A percentile compares a stretch with the other conserved stretches of the same genome.
These are phyloP conservation scores for Suillus subaureus DNA, from an alignment of 768 basidiomycete species.

Conservation along the genomic window DNA sequence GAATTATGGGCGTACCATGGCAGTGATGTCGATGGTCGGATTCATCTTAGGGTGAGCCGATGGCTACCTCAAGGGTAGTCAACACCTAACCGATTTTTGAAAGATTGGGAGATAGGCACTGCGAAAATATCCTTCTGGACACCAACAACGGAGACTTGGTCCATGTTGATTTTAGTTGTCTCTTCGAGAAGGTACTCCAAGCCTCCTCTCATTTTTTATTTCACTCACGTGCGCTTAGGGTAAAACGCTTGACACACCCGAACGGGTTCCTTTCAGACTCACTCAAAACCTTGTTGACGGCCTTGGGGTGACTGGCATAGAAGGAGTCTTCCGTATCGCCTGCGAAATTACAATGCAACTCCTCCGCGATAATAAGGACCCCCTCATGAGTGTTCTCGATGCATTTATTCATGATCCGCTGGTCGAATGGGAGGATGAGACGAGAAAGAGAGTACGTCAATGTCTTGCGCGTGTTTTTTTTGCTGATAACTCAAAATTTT, in stretches of 20 bases:
- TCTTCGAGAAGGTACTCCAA: conserved; percentile 84
- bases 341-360: conserved; percentile 90
- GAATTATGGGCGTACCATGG: conserved; percentile 84
- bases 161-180: conserved; percentile 97
- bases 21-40: conserved; percentile 99
- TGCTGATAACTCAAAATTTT: conserved; percentile 3
- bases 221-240: conserved; percentile 45
- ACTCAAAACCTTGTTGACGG: conserved; percentile 94
- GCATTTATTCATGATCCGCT: conserved; percentile 97
- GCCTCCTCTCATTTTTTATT: background rate
- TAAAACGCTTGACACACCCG: conserved; percentile 83
- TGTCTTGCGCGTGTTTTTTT: background rate
- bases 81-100: background rate
- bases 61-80: background rate
- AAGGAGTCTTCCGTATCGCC: conserved; percentile 90
- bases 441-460: conserved; percentile 56
- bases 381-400: conserved; percentile 92
- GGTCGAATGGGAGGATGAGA: conserved; percentile 92
- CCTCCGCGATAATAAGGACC: conserved; percentile 88
- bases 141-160: conserved; percentile 85
- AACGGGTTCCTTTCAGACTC: conserved; percentile 91
- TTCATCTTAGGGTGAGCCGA: conserved; percentile 84
- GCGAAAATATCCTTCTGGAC: conserved; percentile 95
- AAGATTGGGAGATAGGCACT: conserved; percentile 97
- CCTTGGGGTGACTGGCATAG: conserved; percentile 89